Conservation (phyloP, 2,329 filamentous ascomycete species). For the Diplodia seriata region DNA sequence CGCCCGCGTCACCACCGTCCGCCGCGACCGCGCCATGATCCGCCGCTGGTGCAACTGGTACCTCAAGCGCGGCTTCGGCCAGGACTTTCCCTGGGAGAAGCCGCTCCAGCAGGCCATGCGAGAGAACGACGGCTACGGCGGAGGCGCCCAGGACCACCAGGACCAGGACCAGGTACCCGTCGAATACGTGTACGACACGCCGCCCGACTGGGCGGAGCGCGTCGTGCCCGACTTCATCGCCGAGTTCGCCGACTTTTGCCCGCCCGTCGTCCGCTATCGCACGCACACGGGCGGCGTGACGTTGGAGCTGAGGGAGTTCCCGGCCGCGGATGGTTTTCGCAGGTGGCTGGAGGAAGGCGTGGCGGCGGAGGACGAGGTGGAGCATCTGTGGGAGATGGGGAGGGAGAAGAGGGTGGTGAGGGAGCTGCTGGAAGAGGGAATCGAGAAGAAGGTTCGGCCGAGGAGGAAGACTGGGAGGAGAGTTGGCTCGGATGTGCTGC, state of each 20-base stretch:
- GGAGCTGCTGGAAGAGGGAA: neutral
- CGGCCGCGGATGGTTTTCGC: neutral
- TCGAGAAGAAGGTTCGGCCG: too few relatives aligned
- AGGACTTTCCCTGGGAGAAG: neutral
- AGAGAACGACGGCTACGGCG: too few relatives aligned
- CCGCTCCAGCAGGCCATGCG: neutral
- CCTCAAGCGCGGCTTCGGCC: conserved; percentile 3
- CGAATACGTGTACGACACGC: neutral
- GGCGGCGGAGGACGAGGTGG: neutral
- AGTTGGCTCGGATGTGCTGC: too few relatives aligned
- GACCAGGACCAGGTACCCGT: too few relatives aligned
- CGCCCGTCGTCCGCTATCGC: conserved; percentile 15
- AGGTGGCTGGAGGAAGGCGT: neutral
- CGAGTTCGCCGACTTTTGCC: conserved; percentile 11
- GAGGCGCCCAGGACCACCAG: too few relatives aligned
- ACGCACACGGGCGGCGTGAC: conserved; percentile 23
- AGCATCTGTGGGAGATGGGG: neutral
- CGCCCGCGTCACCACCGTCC: neutral
- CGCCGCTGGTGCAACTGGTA: conserved; percentile 16
- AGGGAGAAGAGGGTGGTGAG: neutral
- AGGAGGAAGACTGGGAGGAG: too few relatives aligned
- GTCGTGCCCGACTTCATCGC: conserved; percentile 11
- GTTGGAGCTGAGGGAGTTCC: neutral
- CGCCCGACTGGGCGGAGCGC: neutral
- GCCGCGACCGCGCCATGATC: conserved; percentile 21